Evolutionary conservation across 345 rosid genomes (phyloP).

Genomic region (Salix dunnii): DNA sequence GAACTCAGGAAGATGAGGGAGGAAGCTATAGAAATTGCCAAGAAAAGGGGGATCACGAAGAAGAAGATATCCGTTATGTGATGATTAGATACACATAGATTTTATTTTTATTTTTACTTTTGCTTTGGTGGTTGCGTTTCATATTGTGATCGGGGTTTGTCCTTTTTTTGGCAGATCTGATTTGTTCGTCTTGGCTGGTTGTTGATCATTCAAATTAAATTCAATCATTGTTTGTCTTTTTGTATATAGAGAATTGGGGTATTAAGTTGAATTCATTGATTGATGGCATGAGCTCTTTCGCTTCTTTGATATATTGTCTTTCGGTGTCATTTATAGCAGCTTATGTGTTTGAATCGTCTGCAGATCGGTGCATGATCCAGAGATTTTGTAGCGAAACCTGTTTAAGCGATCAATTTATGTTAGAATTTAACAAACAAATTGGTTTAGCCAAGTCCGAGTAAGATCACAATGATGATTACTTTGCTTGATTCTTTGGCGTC

Average conservation of each 20-base stretch:
- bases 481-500: too few relatives aligned
- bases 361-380: too few relatives aligned
- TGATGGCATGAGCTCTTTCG: not conserved
- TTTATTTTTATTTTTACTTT: not conserved
- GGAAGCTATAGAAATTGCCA: slow-evolving; percentile 58
- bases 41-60: slow-evolving; percentile 55
- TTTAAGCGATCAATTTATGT: too few relatives aligned
- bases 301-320: not conserved
- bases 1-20: slow-evolving; percentile 64
- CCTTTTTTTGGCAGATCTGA: not conserved
- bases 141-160: too few relatives aligned
- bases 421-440: too few relatives aligned
- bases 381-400: too few relatives aligned
- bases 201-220: not conserved
- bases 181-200: not conserved
- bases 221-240: not conserved
- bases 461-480: too few relatives aligned
- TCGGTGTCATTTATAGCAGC: not conserved
- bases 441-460: too few relatives aligned
- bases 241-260: slow-evolving; percentile 5
- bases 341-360: not conserved
- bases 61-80: slow-evolving; percentile 37
- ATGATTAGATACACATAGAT: not conserved
- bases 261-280: slow-evolving; percentile 3
- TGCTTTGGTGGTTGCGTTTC: not conserved